Conservation (phyloP, 2,329 filamentous ascomycete genomes). For the Botryotinia calthae region DNA sequence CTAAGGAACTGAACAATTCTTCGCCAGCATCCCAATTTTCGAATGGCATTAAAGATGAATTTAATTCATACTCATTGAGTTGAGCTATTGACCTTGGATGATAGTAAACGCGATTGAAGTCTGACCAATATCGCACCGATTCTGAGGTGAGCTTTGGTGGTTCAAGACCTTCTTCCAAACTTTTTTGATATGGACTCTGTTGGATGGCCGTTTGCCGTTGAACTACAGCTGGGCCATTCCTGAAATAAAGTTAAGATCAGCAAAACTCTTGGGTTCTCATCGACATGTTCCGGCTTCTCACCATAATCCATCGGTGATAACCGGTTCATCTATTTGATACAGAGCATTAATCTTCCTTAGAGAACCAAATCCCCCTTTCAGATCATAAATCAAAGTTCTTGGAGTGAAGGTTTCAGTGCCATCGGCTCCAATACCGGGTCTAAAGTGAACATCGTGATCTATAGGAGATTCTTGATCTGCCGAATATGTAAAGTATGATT, state of each 20-base stretch:
- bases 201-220: constrained; percentile 67
- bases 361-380: constrained; percentile 90
- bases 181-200: constrained; percentile 73
- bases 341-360: constrained; percentile 84
- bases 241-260: constrained; percentile 37
- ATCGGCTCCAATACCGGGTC: constrained; percentile 76
- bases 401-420: constrained; percentile 91
- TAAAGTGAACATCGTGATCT: constrained; percentile 86
- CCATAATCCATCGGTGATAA: constrained; percentile 41
- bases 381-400: constrained; percentile 86
- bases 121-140: constrained; percentile 91
- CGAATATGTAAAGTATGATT: constrained; percentile 94
- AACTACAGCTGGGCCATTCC: constrained; percentile 65
- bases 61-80: constrained; percentile 81
- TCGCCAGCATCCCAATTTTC: constrained; percentile 72
- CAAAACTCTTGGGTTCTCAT: not conserved
- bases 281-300: constrained; percentile 26
- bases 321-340: constrained; percentile 52
- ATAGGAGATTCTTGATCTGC: constrained; percentile 63
- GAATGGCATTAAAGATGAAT: constrained; percentile 77
- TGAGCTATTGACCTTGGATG: constrained; percentile 86
- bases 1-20: constrained; percentile 69
- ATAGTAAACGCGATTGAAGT: constrained; percentile 90
- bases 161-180: constrained; percentile 67
- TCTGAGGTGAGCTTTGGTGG: constrained; percentile 64